Percentiles rank a stretch among this genome's conserved stretches.
Evolutionary conservation across 768 basidiomycete genomes (phyloP).

Genomic region (Panaeolus cyanescens): DNA sequence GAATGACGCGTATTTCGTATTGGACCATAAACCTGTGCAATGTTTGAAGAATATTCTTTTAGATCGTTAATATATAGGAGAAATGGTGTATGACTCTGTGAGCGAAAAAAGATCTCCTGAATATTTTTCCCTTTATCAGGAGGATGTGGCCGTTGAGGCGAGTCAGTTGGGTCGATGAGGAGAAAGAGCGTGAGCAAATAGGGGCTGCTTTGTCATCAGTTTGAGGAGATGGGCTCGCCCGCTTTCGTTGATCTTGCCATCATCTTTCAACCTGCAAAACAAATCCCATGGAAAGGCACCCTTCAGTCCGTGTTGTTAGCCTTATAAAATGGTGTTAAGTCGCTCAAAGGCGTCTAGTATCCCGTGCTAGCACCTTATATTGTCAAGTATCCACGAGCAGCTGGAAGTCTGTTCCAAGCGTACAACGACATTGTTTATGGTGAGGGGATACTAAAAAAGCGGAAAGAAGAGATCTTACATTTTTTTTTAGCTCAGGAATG

Average conservation of each 20-base stretch:
- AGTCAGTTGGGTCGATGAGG: too few species aligned
- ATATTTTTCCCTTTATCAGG: too few species aligned
- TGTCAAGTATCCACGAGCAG: slow-evolving; percentile 61
- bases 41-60: too few species aligned
- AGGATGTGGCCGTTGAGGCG: not conserved
- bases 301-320: not conserved
- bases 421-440: slow-evolving; percentile 75
- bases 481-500: slow-evolving; percentile 69
- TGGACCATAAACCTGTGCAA: not conserved
- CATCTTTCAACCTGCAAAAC: not conserved
- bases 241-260: not conserved
- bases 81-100: too few species aligned
- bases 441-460: slow-evolving; percentile 19
- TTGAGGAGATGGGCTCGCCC: not conserved
- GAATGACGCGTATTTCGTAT: not conserved
- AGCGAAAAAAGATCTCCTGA: too few species aligned
- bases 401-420: slow-evolving; percentile 67
- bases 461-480: slow-evolving; percentile 4
- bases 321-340: not conserved
- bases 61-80: too few species aligned
- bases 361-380: slow-evolving; percentile 46
- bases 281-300: not conserved
- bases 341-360: slow-evolving; percentile 35
- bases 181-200: too few species aligned
- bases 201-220: not conserved